Evolutionary conservation across 139 green algal genomes (phyloP), one percentile per base, ranked within the genome.

Genomic region (Yamagishiella unicocca): DNA sequence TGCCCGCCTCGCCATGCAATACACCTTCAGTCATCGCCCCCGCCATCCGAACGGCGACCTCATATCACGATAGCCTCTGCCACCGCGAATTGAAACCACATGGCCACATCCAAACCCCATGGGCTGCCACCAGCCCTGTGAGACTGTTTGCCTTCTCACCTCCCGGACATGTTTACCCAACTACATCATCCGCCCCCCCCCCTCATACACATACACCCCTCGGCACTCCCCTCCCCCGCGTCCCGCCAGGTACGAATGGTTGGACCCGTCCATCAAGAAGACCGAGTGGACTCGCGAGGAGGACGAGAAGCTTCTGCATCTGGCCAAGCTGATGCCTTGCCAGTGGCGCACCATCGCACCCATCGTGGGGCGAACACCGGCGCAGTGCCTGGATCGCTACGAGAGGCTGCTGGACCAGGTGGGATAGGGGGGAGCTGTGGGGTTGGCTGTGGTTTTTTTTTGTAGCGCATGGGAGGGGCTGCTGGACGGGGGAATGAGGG

Each of bases 261-360:
- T 99, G 58, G 98, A 99, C 89, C 98, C 98, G 4, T 92, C 89
- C 80, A 99, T 99, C 89, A 99, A 99, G 88, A 99, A 99, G 92
- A 99, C 96, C 3, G 97, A 99, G 82, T 99, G 97, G 97, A 99
- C 98, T 40, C 91, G 97, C n/a, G 97, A 99, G 80, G 98, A 99
- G 92, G 98, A 99, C 87, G 98, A 99, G 89, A 99, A 99, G 92
- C 94, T 99, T 85, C 95, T 99, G 77, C 98, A 99, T 77, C 88
- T 99, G 82, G 98, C 98, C 82, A 99, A 99, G 94, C 95, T 99
- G 14, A 98, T 99, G 96, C 98, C 98, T 4, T 99, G 97, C 53
- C 98, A 99, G 89, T 99, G 98, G 98, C 92, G 98, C 64, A 99
- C 98, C 35, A 99, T 99, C 38, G 98, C 98, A 6, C 98, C 98